phyloP scores from a whole-genome alignment of 352 stramenopile genomes.

The Globisporangium paroecandrum region DNA sequence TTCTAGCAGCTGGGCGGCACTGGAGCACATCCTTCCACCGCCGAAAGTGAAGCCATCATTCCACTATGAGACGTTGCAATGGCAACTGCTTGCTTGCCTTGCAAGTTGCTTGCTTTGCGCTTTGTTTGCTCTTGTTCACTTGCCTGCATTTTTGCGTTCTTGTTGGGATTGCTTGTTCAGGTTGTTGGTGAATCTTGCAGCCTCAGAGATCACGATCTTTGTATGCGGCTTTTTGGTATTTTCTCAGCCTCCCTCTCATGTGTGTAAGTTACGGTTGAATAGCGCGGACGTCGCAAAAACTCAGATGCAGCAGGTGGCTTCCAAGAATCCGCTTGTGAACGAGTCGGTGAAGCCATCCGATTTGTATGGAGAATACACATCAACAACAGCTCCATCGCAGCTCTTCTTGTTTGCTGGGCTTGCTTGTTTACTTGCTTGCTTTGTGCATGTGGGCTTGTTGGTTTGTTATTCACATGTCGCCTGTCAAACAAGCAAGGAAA shows the following conservation, averaged over 20 bases:
- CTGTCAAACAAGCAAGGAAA: neutral
- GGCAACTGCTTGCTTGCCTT: neutral
- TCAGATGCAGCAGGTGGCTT: neutral
- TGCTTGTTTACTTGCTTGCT: neutral
- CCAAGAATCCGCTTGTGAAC: constrained; percentile 2
- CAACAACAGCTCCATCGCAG: neutral
- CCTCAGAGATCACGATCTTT: neutral
- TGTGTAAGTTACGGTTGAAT: neutral
- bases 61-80: neutral
- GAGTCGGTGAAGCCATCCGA: neutral
- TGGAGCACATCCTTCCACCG: neutral
- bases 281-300: neutral
- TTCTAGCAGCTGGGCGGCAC: neutral
- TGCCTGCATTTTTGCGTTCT: neutral
- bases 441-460: neutral
- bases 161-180: neutral
- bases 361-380: neutral
- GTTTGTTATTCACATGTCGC: neutral
- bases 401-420: neutral
- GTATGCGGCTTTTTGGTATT: neutral
- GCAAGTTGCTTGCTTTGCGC: neutral
- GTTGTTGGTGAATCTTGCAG: neutral
- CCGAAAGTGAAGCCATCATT: neutral
- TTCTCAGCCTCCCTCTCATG: neutral
- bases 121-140: neutral